Evolutionary conservation across 1,284 basidiomycete genomes (phyloP).

Genomic region (Coniophora puteana): DNA sequence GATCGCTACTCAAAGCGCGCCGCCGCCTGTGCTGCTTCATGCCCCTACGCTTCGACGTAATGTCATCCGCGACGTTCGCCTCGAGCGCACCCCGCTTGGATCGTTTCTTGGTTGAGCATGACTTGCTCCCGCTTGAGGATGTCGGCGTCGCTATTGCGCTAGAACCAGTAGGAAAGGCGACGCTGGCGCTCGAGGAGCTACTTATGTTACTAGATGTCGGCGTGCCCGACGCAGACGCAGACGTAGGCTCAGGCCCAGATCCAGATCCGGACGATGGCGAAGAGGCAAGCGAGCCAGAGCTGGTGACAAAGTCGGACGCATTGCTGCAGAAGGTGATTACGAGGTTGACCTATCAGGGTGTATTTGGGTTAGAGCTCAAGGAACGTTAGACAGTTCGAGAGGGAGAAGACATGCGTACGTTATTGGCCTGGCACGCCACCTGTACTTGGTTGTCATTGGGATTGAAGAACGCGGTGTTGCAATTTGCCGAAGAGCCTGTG

Average conservation of each 20-base stretch:
- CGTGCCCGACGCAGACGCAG: neutral
- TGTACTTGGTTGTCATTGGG: conserved; percentile 39
- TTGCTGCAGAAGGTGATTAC: conserved; percentile 23
- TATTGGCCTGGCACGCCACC: conserved; percentile 27
- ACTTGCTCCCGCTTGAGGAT: too few species aligned
- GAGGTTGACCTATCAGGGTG: conserved; percentile 18
- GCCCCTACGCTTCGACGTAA: too few species aligned
- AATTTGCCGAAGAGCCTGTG: conserved; percentile 24
- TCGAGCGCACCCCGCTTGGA: too few species aligned
- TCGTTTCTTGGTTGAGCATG: too few species aligned
- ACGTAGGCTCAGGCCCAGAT: neutral
- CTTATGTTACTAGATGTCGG: too few species aligned
- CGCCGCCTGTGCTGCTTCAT: too few species aligned
- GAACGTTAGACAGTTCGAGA: neutral
- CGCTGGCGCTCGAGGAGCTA: neutral
- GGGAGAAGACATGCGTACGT: conserved; percentile 18
- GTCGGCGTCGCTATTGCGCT: conserved; percentile 1
- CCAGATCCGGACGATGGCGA: neutral
- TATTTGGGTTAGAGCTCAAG: neutral
- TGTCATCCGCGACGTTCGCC: too few species aligned
- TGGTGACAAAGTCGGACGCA: conserved; percentile 17
- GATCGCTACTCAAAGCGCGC: too few species aligned
- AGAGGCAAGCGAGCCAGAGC: neutral
- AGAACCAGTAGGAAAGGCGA: neutral
- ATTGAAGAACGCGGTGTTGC: conserved; percentile 35